Conservation (phyloP, 2,329 filamentous ascomycete species). For the Xylariaceae sp. region DNA sequence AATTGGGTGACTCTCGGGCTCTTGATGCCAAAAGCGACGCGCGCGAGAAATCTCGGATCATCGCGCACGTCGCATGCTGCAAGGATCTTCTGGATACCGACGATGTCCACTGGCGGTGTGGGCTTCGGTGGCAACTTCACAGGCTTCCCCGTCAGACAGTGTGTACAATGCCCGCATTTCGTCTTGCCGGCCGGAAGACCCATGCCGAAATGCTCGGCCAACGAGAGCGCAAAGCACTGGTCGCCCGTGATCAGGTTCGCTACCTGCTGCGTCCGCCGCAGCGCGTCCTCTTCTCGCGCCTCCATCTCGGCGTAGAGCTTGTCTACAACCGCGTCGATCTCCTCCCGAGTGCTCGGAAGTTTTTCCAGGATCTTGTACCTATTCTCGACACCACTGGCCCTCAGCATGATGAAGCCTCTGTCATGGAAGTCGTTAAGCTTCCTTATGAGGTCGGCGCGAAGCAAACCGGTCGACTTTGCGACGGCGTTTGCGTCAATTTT, state of each 20-base stretch:
- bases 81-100: constrained; percentile 48
- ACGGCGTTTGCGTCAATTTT: constrained; percentile 52
- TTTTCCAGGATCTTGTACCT: constrained; percentile 54
- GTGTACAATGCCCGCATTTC: constrained; percentile 60
- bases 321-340: constrained; percentile 49
- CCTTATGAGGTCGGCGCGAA: constrained; percentile 52
- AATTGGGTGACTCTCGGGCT: constrained; percentile 56
- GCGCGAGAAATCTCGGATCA: constrained; percentile 61
- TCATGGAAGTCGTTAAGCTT: constrained; percentile 60
- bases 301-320: constrained; percentile 55
- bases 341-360: constrained; percentile 46
- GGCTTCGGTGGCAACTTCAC: constrained; percentile 45
- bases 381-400: constrained; percentile 54
- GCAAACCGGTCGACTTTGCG: constrained; percentile 36
- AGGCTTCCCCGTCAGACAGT: constrained; percentile 43
- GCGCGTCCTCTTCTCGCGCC: constrained; percentile 54
- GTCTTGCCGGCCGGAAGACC: constrained; percentile 44
- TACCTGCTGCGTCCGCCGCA: constrained; percentile 53
- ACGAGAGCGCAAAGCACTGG: constrained; percentile 53
- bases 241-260: constrained; percentile 55
- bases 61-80: constrained; percentile 50
- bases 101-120: constrained; percentile 42
- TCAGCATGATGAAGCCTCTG: constrained; percentile 51
- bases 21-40: constrained; percentile 63
- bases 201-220: constrained; percentile 63